phyloP scores from a whole-genome alignment of 2,329 filamentous ascomycete species.

The Fonsecaea nubica region DNA sequence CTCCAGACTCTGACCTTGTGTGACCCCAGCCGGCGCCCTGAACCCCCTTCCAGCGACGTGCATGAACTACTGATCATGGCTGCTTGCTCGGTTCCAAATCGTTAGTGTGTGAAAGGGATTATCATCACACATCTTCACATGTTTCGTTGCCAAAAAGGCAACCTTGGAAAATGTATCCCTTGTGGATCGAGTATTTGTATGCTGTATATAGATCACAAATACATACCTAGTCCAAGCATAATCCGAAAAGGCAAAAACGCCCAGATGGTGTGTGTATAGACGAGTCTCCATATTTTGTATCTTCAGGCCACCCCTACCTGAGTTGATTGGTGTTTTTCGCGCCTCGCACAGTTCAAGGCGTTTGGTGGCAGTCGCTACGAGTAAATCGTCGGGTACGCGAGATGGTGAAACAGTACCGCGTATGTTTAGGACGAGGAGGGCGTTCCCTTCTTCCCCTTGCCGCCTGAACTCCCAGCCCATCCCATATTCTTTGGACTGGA shows the following conservation, averaged over 20 bases:
- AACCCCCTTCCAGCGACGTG: constrained; percentile 19
- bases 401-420: constrained; percentile 6
- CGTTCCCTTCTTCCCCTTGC: not conserved
- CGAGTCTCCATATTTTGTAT: too few species aligned
- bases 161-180: not conserved
- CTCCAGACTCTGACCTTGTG: constrained; percentile 1
- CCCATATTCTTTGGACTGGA: not conserved
- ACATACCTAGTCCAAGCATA: not conserved
- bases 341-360: not conserved
- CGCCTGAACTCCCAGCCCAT: not conserved
- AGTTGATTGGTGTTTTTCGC: constrained; percentile 23
- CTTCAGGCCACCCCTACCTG: not conserved
- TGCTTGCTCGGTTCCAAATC: not conserved
- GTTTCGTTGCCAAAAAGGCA: not conserved
- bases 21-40: constrained; percentile 5
- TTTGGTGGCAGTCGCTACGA: not conserved
- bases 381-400: not conserved
- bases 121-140: too few species aligned
- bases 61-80: constrained; percentile 25
- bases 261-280: not conserved
- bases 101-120: not conserved
- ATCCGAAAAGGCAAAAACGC: not conserved
- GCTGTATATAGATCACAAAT: not conserved
- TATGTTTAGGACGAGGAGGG: not conserved
- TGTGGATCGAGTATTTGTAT: too few species aligned